A percentile compares a stretch with the other conserved stretches of the same genome.
phyloP scores from a whole-genome alignment of 306 rosid species.

The apple (Malus domestica) region DNA sequence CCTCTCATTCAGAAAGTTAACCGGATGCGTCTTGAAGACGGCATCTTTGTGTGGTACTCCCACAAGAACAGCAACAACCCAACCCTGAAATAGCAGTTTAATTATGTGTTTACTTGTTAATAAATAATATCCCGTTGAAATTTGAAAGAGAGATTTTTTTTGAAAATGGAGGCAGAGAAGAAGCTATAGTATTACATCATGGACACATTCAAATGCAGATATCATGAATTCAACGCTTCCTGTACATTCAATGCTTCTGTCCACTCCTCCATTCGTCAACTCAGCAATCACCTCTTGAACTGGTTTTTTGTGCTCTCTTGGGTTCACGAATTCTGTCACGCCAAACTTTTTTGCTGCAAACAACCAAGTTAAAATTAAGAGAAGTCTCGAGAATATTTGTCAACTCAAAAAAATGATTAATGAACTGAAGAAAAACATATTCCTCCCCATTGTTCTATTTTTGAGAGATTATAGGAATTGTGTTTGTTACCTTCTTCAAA shows the following conservation, averaged over 20 bases:
- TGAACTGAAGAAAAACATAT: neutral
- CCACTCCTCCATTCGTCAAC: neutral
- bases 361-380: neutral
- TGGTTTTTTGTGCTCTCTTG: constrained; percentile 35
- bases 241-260: constrained; percentile 24
- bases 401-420: neutral
- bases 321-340: constrained; percentile 45
- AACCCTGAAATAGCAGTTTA: constrained; percentile 25
- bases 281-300: constrained; percentile 21
- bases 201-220: constrained; percentile 52
- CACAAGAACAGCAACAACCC: constrained; percentile 27
- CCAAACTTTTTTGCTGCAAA: constrained; percentile 40
- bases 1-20: constrained; percentile 30
- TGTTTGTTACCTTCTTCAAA: constrained; percentile 53
- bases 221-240: constrained; percentile 41
- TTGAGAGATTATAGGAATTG: neutral
- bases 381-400: neutral
- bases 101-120: too few relatives aligned
- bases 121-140: too few relatives aligned
- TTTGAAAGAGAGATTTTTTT: too few relatives aligned
- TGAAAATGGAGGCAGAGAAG: too few relatives aligned
- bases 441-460: too few relatives aligned
- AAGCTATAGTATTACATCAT: constrained; percentile 23
- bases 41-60: constrained; percentile 13
- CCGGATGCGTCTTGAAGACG: constrained; percentile 26